Percentiles rank a stretch among this genome's conserved stretches.
Conservation (phyloP, 441 rosid species). For the Lepidium campestre region DNA sequence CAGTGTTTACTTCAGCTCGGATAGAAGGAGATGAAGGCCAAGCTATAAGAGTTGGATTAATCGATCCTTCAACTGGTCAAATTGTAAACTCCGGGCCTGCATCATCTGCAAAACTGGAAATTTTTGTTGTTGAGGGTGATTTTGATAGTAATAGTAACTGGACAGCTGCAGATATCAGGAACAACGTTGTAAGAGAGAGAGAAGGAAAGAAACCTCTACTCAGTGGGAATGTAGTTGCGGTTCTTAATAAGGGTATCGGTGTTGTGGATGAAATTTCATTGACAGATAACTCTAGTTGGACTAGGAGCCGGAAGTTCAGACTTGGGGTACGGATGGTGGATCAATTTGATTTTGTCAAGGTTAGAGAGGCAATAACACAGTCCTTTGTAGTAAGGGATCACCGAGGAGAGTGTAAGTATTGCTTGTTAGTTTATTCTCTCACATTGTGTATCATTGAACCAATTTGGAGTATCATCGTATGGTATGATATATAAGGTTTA, state of each 20-base stretch:
- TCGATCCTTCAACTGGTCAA: conserved; percentile 57
- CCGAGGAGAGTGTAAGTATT: conserved; percentile 92
- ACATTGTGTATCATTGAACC: background rate
- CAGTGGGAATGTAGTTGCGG: conserved; percentile 57
- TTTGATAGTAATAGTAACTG: conserved; percentile 66
- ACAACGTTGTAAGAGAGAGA: conserved; percentile 85
- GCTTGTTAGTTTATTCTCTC: background rate
- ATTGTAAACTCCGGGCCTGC: conserved; percentile 56
- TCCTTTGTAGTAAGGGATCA: conserved; percentile 94
- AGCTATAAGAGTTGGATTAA: conserved; percentile 52
- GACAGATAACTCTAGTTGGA: conserved; percentile 99
- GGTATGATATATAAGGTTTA: background rate
- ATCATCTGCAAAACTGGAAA: conserved; percentile 73
- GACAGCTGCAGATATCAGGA: conserved; percentile 72
- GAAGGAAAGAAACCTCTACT: conserved; percentile 93
- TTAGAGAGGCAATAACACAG: conserved; percentile 75
- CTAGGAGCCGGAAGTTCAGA: conserved; percentile 94
- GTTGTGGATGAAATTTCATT: conserved; percentile 70
- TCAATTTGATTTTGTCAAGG: conserved; percentile 46
- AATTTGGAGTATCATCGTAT: background rate
- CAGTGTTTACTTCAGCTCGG: conserved; percentile 88
- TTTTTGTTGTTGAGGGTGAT: conserved; percentile 95
- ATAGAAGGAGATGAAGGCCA: conserved; percentile 76
- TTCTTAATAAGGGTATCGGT: conserved; percentile 66
- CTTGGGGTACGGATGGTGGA: conserved; percentile 80